Conservation (phyloP, 202 grass and related monocot genomes). For the Elaeis oleifera region DNA sequence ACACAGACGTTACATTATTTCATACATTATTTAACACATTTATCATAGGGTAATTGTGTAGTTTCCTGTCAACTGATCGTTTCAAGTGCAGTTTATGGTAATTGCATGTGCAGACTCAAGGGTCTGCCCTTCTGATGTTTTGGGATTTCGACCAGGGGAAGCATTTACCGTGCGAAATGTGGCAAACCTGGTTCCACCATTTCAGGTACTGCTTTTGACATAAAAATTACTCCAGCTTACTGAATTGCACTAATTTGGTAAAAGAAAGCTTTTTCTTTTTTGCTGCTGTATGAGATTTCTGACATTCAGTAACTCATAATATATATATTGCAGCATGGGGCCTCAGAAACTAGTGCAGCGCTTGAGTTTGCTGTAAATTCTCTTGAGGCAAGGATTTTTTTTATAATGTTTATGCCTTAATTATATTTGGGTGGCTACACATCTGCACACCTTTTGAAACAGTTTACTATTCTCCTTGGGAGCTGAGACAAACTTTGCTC, state of each 20-base stretch:
- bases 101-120: constrained; percentile 93
- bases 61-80: constrained; percentile 24
- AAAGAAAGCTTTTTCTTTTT: too few species aligned
- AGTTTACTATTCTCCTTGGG: neutral
- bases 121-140: constrained; percentile 69
- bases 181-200: constrained; percentile 91
- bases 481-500: constrained; percentile 17
- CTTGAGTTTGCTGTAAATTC: constrained; percentile 75
- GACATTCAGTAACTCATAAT: too few species aligned
- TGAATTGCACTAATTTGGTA: too few species aligned
- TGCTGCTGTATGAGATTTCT: too few species aligned
- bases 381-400: constrained; percentile 36
- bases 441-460: neutral
- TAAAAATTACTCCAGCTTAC: too few species aligned
- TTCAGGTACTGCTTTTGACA: constrained; percentile 31
- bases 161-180: constrained; percentile 87
- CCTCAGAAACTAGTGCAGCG: constrained; percentile 79
- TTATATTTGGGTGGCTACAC: neutral
- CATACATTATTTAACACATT: neutral
- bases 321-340: constrained; percentile 47
- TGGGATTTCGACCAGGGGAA: constrained; percentile 90
- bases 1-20: too few species aligned
- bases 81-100: constrained; percentile 69
- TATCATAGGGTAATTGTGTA: neutral
- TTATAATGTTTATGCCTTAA: neutral